These are phyloP conservation scores for Monosporozyma aquatica DNA, from an alignment of 805 yeast genomes.

Conservation along the genomic window DNA sequence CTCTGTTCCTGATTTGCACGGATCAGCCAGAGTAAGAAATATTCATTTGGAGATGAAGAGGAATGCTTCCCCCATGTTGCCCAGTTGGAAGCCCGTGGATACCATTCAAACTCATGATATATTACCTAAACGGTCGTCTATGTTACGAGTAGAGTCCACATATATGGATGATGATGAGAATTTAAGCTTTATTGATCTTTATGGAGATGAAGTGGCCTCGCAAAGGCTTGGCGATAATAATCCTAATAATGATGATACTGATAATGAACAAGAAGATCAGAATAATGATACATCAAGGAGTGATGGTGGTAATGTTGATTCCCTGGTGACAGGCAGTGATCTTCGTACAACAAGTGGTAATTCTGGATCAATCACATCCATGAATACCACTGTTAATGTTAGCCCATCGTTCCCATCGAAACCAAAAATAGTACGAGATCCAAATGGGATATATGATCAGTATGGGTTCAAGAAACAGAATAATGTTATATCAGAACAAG, in stretches of 20 bases:
- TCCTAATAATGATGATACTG: background rate
- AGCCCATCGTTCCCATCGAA: background rate
- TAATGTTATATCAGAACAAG: slow-evolving; percentile 40
- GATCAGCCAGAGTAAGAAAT: background rate
- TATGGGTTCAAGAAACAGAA: slow-evolving; percentile 80
- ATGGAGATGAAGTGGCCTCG: slow-evolving; percentile 23
- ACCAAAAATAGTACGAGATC: background rate
- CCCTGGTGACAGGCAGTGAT: background rate
- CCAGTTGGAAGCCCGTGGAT: background rate
- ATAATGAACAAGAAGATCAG: slow-evolving; percentile 8
- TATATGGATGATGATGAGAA: slow-evolving; percentile 18
- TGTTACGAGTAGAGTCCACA: background rate
- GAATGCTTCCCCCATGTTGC: slow-evolving; percentile 1
- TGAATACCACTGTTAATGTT: too few relatives aligned
- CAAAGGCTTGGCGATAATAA: too few relatives aligned
- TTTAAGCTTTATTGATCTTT: slow-evolving; percentile 33
- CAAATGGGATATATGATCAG: slow-evolving; percentile 43
- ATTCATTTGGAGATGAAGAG: background rate
- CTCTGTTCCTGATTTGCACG: slow-evolving; percentile 18
- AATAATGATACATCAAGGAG: too few relatives aligned
- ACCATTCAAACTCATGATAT: background rate
- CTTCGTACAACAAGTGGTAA: slow-evolving; percentile 4
- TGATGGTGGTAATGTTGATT: background rate
- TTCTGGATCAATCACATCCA: slow-evolving; percentile 5
- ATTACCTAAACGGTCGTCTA: background rate